Conservation (phyloP, 805 yeast genomes). For the Tetrapisispora nanseiensis region DNA sequence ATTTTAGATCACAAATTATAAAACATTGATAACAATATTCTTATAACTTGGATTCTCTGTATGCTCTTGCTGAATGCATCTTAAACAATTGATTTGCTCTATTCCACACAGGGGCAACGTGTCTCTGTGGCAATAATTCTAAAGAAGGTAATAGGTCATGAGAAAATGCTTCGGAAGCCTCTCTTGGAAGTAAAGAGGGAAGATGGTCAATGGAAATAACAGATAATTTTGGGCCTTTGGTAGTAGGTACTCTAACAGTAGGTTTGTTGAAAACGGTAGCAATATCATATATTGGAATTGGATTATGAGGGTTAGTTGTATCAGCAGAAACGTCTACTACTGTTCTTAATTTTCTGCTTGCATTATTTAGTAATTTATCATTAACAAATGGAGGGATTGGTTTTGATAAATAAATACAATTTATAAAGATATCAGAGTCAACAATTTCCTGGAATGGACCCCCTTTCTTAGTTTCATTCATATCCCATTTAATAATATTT, state of each 20-base stretch:
- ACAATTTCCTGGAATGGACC: slow-evolving; percentile 95
- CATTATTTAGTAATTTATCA: slow-evolving; percentile 52
- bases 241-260: slow-evolving; percentile 72
- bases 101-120: slow-evolving; percentile 81
- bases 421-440: slow-evolving; percentile 77
- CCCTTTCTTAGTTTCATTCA: slow-evolving; percentile 90
- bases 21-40: too few species aligned
- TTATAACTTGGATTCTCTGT: slow-evolving; percentile 37
- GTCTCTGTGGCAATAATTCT: slow-evolving; percentile 72
- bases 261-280: slow-evolving; percentile 90
- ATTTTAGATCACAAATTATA: too few species aligned
- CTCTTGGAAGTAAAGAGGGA: slow-evolving; percentile 93
- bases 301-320: slow-evolving; percentile 97
- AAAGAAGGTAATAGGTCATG: slow-evolving; percentile 83
- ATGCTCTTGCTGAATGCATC: slow-evolving; percentile 71
- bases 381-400: slow-evolving; percentile 91
- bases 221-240: slow-evolving; percentile 74
- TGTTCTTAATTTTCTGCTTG: slow-evolving; percentile 70
- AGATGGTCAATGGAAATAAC: slow-evolving; percentile 94
- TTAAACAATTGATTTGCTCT: slow-evolving; percentile 78
- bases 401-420: slow-evolving; percentile 88
- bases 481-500: slow-evolving; percentile 88
- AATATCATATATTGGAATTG: slow-evolving; percentile 83
- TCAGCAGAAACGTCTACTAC: slow-evolving; percentile 98
- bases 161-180: slow-evolving; percentile 87